These are phyloP conservation scores for Ganoderma sinense DNA, from an alignment of 1,284 basidiomycete genomes.

Conservation along the genomic window DNA sequence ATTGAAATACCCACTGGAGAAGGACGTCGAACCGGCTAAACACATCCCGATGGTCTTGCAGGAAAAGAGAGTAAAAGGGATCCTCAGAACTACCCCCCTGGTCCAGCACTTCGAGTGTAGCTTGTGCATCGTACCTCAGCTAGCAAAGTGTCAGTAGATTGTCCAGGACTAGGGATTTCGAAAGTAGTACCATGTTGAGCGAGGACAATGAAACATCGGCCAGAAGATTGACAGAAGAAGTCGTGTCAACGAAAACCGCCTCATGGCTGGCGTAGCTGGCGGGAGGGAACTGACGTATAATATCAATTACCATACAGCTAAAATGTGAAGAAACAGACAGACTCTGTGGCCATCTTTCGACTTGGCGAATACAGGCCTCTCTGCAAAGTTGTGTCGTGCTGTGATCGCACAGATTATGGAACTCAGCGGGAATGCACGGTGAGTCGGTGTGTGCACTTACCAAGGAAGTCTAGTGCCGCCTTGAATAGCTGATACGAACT, in stretches of 20 bases:
- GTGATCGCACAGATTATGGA: background rate
- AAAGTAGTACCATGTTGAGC: conserved; percentile 63
- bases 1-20: conserved; percentile 53
- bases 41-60: conserved; percentile 72
- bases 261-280: conserved; percentile 61
- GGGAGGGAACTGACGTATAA: conserved; percentile 53
- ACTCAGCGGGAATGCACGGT: background rate
- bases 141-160: conserved; percentile 42
- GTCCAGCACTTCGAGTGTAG: conserved; percentile 72
- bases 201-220: conserved; percentile 77
- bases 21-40: conserved; percentile 72
- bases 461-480: conserved; percentile 80
- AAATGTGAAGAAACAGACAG: conserved; percentile 13
- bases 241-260: conserved; percentile 82
- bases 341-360: conserved; percentile 58
- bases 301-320: background rate
- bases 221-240: conserved; percentile 85
- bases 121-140: conserved; percentile 80
- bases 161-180: background rate
- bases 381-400: conserved; percentile 80
- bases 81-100: conserved; percentile 55
- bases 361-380: conserved; percentile 71
- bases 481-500: conserved; percentile 91
- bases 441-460: conserved; percentile 48
- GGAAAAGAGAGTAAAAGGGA: conserved; percentile 80